Evolutionary conservation across 2,329 filamentous ascomycete species (phyloP).

Genomic region (Amauroascus niger): DNA sequence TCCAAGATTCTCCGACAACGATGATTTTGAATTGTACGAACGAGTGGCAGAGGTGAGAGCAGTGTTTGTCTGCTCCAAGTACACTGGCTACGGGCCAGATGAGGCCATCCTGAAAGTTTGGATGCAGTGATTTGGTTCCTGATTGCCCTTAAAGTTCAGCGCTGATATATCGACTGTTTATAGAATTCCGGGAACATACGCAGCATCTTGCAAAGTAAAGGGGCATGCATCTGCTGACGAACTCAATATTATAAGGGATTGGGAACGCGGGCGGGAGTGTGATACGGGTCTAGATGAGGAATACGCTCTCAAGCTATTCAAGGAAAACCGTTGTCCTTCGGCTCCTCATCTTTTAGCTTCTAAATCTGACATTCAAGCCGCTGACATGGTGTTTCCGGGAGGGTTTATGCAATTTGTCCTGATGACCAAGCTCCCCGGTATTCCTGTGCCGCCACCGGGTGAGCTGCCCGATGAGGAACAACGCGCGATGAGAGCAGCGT

Average conservation of each 20-base stretch:
- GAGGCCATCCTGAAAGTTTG: constrained; percentile 8
- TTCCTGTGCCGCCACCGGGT: not conserved
- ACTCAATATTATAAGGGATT: not conserved
- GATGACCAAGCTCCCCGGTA: constrained; percentile 9
- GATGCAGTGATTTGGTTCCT: constrained; percentile 4
- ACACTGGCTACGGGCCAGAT: not conserved
- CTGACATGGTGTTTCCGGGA: not conserved
- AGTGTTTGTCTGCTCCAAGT: constrained; percentile 4
- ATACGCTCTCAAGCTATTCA: not conserved
- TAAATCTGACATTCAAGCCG: not conserved
- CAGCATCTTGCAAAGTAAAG: not conserved
- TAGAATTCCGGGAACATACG: not conserved
- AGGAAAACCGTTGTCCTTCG: not conserved
- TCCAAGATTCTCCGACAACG: not conserved
- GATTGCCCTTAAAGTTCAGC: not conserved
- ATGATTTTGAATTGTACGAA: not conserved
- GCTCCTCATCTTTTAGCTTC: not conserved
- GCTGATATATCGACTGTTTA: not conserved
- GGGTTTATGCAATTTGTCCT: constrained; percentile 5
- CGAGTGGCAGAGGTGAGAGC: not conserved
- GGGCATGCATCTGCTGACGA: not conserved
- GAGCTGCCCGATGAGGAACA: not conserved
- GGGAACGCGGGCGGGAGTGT: not conserved
- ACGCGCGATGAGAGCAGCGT: not conserved
- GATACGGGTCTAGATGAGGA: not conserved